Base-by-base conservation (phyloP, 768 basidiomycete genomes). In the Artomyces pyxidatus region DNA sequence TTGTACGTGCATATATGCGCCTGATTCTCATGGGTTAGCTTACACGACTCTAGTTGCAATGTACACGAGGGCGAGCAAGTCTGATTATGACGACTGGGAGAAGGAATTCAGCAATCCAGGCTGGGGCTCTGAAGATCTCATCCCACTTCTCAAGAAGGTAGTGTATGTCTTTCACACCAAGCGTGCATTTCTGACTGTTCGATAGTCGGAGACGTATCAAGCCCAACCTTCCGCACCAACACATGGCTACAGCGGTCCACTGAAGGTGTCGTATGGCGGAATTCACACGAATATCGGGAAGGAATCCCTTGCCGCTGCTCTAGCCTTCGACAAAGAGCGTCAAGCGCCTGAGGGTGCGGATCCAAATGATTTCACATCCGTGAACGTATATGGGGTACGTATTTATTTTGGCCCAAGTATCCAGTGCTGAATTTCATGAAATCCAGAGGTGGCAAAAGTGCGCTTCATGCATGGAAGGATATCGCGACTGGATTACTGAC, bases 81-180 rank as follows among this genome's bases (percentile, higher is more conserved):
- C 80, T 0, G 83, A 85, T 58, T 83, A 77, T 42, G 78, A 85
- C 53, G 77, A 77, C 43, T 84, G 82, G 83, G 73, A 75, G 53
- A 53, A 37, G 3, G 59, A 67, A 2, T 61, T 75, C 22, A 68
- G 68, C 4, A 83, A 83, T 58, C 62, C 72, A 1, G 83, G 81
- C 1, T 85, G 83, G 83, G 69, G 79, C 5, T 76, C 77, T 0
- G 65, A 69, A 42, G 66, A 77, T 23, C 58, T 85, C 4, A 72
- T 84, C 26, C 81, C 82, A 0, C 63, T 83, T 12, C 53, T 81
- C 26, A 74, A 67, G 53, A 82, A 83, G 72, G 83, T 76, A 48
- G 12, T 49, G 39, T 23, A 10, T 19, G 6, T 44, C 17, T 11
- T 23, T 11, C n/a, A 11, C 26, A 2, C 16, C 44, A 19, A 16